Evolutionary conservation across 306 rosid species (phyloP), one percentile per base, ranked within the genome.

Genomic region (Carpinus viminea): DNA sequence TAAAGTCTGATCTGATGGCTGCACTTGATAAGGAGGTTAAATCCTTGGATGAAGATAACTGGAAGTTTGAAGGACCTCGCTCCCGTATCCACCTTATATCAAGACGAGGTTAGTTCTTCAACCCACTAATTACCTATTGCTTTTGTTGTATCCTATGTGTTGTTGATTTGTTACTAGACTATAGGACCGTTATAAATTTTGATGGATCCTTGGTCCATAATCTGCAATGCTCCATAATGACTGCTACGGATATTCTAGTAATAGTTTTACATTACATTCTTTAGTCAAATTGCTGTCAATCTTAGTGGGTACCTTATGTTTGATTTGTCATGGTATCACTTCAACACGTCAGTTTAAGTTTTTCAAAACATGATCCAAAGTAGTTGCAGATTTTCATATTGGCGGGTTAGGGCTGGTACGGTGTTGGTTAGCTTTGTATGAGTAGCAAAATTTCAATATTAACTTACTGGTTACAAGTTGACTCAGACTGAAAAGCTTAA

Each of bases 1-100:
- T 95, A 20, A 95, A 91, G 76, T 78, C 89, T 0, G 92, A 92
- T 87, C 82, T 92, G 47, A 88, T 88, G 97, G 97, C 91, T 59
- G 87, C 95, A 31, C 97, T 95, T 69, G 90, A 88, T 79, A 88
- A 90, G 88, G 97, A 89, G 85, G 97, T 91, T 78, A 92, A 91
- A 74, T 92, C 93, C 55, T 80, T 95, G 78, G 91, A 91, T 86
- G 97, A 91, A 79, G 98, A 92, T 87, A 91, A 36, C 81, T 92
- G 98, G 98, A 95, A 89, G 87, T 92, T 89, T 88, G 98, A 95
- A 90, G 97, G 97, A 59, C 97, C 97, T 62, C 92, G 96, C 17
- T 93, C 97, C 28, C 91, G 93, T 62, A 91, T 92, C 74, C 92
- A 89, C 84, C 90, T 86, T 68, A 73, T 83, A 83, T 91, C 97